These are phyloP conservation scores for Dictyostelium firmibasis DNA, from an alignment of 78 protist genomes.

Conservation along the genomic window DNA sequence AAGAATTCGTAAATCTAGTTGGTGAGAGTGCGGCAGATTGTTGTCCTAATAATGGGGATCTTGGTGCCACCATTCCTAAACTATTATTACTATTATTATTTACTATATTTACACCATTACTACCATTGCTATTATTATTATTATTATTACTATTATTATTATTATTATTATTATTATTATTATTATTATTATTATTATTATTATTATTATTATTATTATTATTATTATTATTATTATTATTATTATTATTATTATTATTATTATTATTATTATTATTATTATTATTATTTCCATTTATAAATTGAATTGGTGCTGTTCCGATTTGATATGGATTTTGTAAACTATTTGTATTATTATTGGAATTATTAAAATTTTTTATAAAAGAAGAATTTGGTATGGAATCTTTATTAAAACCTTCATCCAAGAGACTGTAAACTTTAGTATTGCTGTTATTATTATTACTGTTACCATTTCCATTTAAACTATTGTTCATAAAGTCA, in stretches of 20 bases:
- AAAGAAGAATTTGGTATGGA: background rate
- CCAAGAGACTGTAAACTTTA: background rate
- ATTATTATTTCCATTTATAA: background rate
- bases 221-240: background rate
- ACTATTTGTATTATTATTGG: background rate
- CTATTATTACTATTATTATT: background rate
- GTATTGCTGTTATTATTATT: background rate
- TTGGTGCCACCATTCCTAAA: background rate
- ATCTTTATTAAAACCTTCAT: background rate
- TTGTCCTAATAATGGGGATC: conserved; percentile 17
- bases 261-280: background rate
- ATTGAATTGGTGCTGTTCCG: conserved; percentile 9
- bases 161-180: background rate
- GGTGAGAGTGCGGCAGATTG: conserved; percentile 28
- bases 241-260: background rate
- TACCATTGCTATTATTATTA: background rate
- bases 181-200: background rate
- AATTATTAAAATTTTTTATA: background rate
- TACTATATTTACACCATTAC: background rate
- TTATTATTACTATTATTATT: background rate
- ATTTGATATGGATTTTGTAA: background rate
- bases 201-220: background rate
- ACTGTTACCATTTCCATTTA: background rate
- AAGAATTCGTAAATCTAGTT: conserved; percentile 13
- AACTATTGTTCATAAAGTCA: background rate